Evolutionary conservation across 2,329 filamentous ascomycete species (phyloP).

Genomic region (Aspergillus intermedius): DNA sequence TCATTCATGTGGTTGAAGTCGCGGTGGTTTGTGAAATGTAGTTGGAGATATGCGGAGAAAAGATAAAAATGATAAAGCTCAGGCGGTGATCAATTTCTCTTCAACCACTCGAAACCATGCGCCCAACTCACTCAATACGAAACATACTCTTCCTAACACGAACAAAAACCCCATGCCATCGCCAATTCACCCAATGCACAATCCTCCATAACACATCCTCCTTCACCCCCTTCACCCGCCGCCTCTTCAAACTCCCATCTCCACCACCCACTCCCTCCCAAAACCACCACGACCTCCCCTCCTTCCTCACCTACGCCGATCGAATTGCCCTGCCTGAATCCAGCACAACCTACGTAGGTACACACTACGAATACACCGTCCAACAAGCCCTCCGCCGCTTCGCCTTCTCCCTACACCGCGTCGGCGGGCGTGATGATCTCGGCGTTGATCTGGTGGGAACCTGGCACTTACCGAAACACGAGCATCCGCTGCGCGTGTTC

Average conservation of each 20-base stretch:
- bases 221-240: slow-evolving; percentile 29
- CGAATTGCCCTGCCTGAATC: slow-evolving; percentile 29
- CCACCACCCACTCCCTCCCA: slow-evolving; percentile 28
- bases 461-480: slow-evolving; percentile 36
- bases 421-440: slow-evolving; percentile 41
- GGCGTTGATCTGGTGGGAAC: slow-evolving; percentile 43
- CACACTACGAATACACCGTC: slow-evolving; percentile 43
- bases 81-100: slow-evolving; percentile 1
- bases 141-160: neutral
- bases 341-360: slow-evolving; percentile 40
- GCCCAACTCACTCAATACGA: neutral
- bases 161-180: neutral
- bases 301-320: slow-evolving; percentile 37
- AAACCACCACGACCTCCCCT: slow-evolving; percentile 31
- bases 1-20: too few species aligned
- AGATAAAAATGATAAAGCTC: neutral
- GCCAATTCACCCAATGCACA: slow-evolving; percentile 10
- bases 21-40: neutral
- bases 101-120: slow-evolving; percentile 1
- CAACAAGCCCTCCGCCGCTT: slow-evolving; percentile 33
- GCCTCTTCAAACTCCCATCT: slow-evolving; percentile 30
- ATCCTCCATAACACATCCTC: slow-evolving; percentile 11
- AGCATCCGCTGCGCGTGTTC: slow-evolving; percentile 34
- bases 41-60: slow-evolving; percentile 1
- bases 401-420: slow-evolving; percentile 36